Evolutionary conservation across 306 rosid species (phyloP), one percentile per base, ranked within the genome.

Genomic region (Rubus parviflorus): DNA sequence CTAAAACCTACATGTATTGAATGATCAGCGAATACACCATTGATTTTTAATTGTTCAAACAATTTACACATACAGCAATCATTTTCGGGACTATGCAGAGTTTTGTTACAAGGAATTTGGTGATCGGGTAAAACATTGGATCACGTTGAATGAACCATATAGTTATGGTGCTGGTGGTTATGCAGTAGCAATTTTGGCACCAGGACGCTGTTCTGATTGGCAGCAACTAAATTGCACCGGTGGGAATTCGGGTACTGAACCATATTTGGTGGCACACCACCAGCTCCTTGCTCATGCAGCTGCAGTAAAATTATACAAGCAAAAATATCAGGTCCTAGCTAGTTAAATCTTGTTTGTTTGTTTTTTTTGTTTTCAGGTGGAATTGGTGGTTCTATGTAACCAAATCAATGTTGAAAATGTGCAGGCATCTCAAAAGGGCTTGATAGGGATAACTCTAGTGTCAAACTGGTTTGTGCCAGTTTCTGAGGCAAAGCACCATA

Each of bases 201-300:
- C 91, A 0, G 89, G 87, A 16, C 77, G 92, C n/a, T 86, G 97
- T 64, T 89, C 92, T 0, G 42, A 47, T 13, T 81, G 86, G 90
- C 30, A 68, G 16, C 74, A 74, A 14, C 83, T 52, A 15, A 86
- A 74, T 4, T 91, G 94, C 81, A 75, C 75, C 0, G 82, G 73
- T 4, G 92, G 92, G 9, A 72, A 91, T 70, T 86, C 97, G 4
- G 88, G 83, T 4, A 80, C 43, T 0, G 92, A 89, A 57, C 94
- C 96, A 0, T 92, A 92, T 68, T 8, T 87, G 38, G 93, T 85
- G 12, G 1, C 86, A 3, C 97, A 92, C 51, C 23, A 92, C 58
- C 77, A 63, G 17, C 80, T 88, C 45, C 97, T 92, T 48, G 82
- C 93, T 70, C 97, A 92, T 80, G 91, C 93, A 0, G 68, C 70